Evolutionary conservation across 768 basidiomycete species (phyloP).

Genomic region (Mycena galopus): DNA sequence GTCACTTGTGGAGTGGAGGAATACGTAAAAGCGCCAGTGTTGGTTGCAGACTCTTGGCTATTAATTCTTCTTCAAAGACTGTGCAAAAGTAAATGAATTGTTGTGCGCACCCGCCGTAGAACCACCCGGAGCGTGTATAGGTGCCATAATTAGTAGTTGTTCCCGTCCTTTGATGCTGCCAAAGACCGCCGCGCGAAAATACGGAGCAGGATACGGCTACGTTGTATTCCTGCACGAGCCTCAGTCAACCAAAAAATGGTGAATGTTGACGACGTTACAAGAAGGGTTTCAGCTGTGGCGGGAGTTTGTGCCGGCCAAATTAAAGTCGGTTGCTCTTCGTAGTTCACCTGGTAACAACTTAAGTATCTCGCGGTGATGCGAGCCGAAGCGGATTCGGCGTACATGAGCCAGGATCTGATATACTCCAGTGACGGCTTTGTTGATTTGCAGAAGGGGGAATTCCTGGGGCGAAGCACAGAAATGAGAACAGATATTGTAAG

Average conservation of each 20-base stretch:
- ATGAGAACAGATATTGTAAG: neutral
- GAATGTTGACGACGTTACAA: neutral
- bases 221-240: neutral
- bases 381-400: neutral
- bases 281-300: neutral
- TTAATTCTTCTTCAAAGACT: too few relatives aligned
- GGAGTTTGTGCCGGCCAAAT: constrained; percentile 12
- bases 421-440: neutral
- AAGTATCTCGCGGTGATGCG: too few relatives aligned
- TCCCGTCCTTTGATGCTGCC: neutral
- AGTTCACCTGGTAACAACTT: too few relatives aligned
- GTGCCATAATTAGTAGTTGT: neutral
- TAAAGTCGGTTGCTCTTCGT: neutral
- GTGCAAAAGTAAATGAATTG: too few relatives aligned
- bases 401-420: constrained; percentile 8
- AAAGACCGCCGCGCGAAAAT: constrained; percentile 1
- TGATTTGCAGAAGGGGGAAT: neutral
- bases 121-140: neutral
- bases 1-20: neutral
- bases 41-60: neutral
- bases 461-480: neutral
- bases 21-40: constrained; percentile 1
- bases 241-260: neutral
- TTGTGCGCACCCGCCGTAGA: neutral
- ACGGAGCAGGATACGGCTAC: constrained; percentile 14